These are phyloP conservation scores for Apiospora aurea DNA, from an alignment of 2,329 filamentous ascomycete species.

Conservation along the genomic window DNA sequence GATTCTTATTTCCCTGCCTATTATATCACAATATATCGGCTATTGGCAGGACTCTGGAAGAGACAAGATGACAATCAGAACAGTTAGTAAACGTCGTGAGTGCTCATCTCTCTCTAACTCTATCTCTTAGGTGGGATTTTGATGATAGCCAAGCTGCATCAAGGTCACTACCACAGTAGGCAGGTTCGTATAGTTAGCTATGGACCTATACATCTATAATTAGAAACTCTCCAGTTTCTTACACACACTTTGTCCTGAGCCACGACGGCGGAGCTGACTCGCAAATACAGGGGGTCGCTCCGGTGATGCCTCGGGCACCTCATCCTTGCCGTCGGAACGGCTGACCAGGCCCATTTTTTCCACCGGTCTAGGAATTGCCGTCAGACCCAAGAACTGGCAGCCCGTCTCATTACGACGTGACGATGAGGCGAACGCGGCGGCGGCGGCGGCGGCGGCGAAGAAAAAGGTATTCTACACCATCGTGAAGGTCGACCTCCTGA, in stretches of 20 bases:
- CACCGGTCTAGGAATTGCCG: conserved; percentile 39
- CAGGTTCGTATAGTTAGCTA: no score
- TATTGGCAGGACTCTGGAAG: not conserved
- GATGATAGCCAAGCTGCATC: not conserved
- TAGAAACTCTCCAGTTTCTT: no score
- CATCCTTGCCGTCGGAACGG: conserved; percentile 19
- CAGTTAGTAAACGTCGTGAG: not conserved
- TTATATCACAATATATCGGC: not conserved
- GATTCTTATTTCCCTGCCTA: no score
- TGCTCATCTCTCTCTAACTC: not conserved
- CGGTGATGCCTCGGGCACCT: not conserved
- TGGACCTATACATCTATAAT: no score
- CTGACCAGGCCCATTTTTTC: conserved; percentile 38
- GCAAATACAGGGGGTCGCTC: not conserved
- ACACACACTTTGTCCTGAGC: no score
- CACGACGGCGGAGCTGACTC: not conserved
- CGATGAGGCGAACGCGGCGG: not conserved
- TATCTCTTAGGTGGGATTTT: not conserved
- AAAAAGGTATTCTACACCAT: conserved; percentile 42
- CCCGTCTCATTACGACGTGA: not conserved
- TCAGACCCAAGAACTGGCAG: conserved; percentile 33
- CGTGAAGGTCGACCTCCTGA: conserved; percentile 44
- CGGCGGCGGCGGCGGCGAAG: conserved; percentile 24
- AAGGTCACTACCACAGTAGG: not conserved
- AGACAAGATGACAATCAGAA: not conserved